These are phyloP conservation scores for Lasiodiplodia theobromae DNA, from an alignment of 2,329 filamentous ascomycete species.

Conservation along the genomic window DNA sequence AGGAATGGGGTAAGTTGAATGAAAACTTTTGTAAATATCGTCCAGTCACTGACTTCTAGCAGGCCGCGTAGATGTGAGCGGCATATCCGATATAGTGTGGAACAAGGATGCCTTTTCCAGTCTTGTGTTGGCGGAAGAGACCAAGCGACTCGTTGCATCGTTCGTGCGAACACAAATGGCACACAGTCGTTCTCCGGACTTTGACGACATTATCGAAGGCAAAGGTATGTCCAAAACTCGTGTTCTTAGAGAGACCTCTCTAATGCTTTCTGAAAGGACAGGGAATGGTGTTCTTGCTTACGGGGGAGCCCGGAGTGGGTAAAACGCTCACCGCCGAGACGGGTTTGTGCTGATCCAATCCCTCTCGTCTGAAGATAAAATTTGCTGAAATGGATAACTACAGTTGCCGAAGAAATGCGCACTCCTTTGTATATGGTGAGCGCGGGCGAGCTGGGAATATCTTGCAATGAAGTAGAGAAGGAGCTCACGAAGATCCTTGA, in stretches of 20 bases:
- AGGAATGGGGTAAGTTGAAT: constrained; percentile 40
- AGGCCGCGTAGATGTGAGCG: not conserved
- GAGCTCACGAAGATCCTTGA: constrained; percentile 32
- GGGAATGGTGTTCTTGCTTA: constrained; percentile 36
- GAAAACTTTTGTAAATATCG: not conserved
- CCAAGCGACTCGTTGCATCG: constrained; percentile 39
- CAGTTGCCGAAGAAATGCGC: constrained; percentile 37
- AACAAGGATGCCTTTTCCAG: constrained; percentile 39
- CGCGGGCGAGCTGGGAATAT: constrained; percentile 34
- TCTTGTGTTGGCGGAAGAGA: constrained; percentile 38
- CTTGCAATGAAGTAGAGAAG: constrained; percentile 29
- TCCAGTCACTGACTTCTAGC: not conserved
- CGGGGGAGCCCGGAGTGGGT: constrained; percentile 37
- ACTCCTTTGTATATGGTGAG: constrained; percentile 35
- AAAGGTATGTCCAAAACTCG: constrained; percentile 35
- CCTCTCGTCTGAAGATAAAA: not conserved
- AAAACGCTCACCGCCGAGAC: constrained; percentile 39
- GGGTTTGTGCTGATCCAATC: not conserved
- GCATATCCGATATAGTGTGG: constrained; percentile 38
- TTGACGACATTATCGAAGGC: constrained; percentile 44
- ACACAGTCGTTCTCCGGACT: constrained; percentile 29
- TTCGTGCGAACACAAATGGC: constrained; percentile 36
- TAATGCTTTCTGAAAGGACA: constrained; percentile 30
- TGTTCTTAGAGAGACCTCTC: not conserved
- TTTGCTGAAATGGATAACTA: too few relatives aligned